Evolutionary conservation across 345 rosid genomes (phyloP).

Genomic region (Syzygium oleosum): DNA sequence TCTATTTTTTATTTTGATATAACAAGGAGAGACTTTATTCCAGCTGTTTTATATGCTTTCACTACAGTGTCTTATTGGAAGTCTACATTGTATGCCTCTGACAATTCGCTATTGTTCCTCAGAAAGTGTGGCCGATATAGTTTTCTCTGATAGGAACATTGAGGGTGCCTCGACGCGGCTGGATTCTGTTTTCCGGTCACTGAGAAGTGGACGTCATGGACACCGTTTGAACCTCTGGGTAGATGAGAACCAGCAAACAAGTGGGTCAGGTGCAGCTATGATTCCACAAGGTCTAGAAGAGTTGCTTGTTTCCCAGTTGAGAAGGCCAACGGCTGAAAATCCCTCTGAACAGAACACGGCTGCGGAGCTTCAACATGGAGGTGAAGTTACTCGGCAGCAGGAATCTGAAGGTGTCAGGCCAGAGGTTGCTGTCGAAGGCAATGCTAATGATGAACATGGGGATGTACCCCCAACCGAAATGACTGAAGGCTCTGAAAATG

Average conservation of each 20-base stretch:
- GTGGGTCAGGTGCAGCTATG: conserved; percentile 64
- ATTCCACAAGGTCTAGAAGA: conserved; percentile 93
- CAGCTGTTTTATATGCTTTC: neutral
- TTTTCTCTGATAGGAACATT: conserved; percentile 43
- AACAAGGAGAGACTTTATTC: neutral
- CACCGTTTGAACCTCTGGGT: conserved; percentile 87
- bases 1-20: neutral
- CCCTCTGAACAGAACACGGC: conserved; percentile 47
- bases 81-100: neutral
- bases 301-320: conserved; percentile 78
- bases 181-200: conserved; percentile 79
- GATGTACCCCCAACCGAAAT: conserved; percentile 28
- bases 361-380: conserved; percentile 34
- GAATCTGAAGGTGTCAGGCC: conserved; percentile 36
- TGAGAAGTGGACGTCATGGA: conserved; percentile 83
- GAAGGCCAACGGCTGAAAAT: conserved; percentile 57
- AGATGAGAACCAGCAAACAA: conserved; percentile 72
- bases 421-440: conserved; percentile 40
- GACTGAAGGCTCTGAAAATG: conserved; percentile 30
- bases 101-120: conserved; percentile 1
- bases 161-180: conserved; percentile 42
- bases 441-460: conserved; percentile 32
- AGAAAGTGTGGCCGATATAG: conserved; percentile 43
- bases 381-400: conserved; percentile 28
- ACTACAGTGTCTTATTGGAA: neutral